A percentile compares a stretch with the other conserved stretches of the same genome.
Evolutionary conservation across 1,284 basidiomycete species (phyloP).

Genomic region (Cryptococcus amylolentus): DNA sequence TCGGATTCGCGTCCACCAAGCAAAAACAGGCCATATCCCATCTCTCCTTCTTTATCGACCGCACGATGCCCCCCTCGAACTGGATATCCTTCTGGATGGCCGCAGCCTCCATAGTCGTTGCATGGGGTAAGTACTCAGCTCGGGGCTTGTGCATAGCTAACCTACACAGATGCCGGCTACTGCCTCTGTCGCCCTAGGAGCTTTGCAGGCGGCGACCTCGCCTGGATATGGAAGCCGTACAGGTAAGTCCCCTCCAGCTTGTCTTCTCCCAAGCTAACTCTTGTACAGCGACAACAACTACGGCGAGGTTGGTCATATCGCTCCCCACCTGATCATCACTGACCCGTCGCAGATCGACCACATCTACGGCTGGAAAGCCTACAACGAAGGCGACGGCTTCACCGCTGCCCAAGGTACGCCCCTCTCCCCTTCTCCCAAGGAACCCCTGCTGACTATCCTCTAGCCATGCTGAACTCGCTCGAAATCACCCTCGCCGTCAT

Average conservation of each 20-base stretch:
- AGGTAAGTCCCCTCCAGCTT: constrained; percentile 39
- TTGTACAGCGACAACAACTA: constrained; percentile 30
- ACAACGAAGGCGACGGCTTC: constrained; percentile 69
- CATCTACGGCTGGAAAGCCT: constrained; percentile 67
- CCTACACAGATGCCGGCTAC: constrained; percentile 59
- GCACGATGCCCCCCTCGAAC: constrained; percentile 40
- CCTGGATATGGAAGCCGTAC: constrained; percentile 85
- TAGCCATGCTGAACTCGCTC: constrained; percentile 73
- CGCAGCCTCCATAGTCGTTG: constrained; percentile 55
- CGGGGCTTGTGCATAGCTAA: not conserved
- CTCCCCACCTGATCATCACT: not conserved
- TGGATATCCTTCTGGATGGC: constrained; percentile 72
- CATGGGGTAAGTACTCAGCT: constrained; percentile 37
- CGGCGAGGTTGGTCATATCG: constrained; percentile 7
- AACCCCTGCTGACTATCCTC: not conserved
- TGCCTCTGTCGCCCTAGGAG: constrained; percentile 66
- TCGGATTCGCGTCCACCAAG: not conserved
- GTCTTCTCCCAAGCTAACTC: constrained; percentile 3
- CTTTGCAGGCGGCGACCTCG: constrained; percentile 73
- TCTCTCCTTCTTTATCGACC: not conserved
- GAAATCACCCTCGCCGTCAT: constrained; percentile 70
- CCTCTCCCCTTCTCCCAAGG: not conserved
- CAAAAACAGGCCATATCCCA: not conserved
- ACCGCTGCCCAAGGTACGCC: constrained; percentile 76
- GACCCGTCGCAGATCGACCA: constrained; percentile 61